A percentile compares a stretch with the other conserved stretches of the same genome.
Evolutionary conservation across 2,329 filamentous ascomycete species (phyloP).

Genomic region (Trichoderma polysporum): DNA sequence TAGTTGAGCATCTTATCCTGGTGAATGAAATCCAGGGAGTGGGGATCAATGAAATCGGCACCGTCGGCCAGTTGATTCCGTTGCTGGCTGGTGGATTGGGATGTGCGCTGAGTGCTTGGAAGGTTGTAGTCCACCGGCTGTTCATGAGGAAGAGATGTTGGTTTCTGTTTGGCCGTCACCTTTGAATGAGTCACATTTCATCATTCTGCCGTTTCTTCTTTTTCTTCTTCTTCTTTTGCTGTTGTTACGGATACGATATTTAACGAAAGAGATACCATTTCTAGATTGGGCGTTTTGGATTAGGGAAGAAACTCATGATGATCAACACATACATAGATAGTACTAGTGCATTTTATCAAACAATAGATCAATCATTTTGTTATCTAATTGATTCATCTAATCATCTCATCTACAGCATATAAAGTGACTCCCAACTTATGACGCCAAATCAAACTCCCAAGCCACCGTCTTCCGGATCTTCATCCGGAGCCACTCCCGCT

Average conservation of each 20-base stretch:
- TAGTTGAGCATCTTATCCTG: conserved; percentile 27
- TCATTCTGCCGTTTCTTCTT: too few species aligned
- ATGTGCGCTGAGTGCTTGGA: conserved; percentile 24
- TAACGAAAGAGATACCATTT: neutral
- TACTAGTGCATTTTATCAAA: neutral
- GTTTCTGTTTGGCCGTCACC: conserved; percentile 26
- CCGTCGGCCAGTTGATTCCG: conserved; percentile 29
- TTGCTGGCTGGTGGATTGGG: conserved; percentile 27
- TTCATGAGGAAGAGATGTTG: conserved; percentile 25
- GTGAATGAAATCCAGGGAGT: conserved; percentile 24
- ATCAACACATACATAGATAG: neutral
- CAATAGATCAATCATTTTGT: neutral
- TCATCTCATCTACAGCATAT: neutral
- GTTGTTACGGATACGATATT: neutral
- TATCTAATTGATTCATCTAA: neutral
- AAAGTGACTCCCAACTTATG: neutral
- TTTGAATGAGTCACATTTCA: conserved; percentile 6
- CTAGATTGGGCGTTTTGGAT: neutral
- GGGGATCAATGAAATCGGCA: conserved; percentile 14
- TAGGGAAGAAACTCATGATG: neutral
- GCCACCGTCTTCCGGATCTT: neutral
- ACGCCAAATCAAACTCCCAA: neutral
- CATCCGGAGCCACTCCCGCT: neutral
- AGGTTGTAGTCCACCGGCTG: conserved; percentile 23
- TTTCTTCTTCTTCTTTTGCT: neutral